phyloP scores from a whole-genome alignment of 1,139 yeast genomes.

The Debaryomycetaceae sp. region DNA sequence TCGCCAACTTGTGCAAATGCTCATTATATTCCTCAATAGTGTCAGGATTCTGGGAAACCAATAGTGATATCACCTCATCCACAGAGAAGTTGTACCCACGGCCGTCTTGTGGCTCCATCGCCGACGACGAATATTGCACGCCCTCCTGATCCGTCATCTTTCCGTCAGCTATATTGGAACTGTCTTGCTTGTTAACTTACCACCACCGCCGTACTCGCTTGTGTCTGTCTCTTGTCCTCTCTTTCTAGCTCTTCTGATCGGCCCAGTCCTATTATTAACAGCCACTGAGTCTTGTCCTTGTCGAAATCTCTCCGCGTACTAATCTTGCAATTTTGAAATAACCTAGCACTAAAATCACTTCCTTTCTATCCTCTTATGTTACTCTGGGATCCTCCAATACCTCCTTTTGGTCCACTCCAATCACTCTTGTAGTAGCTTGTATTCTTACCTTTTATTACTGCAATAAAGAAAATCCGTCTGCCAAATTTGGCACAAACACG shows the following conservation, averaged over 20 bases:
- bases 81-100: neutral
- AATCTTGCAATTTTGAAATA: neutral
- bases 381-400: neutral
- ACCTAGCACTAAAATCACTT: neutral
- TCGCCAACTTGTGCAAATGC: conserved; percentile 32
- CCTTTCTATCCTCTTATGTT: neutral
- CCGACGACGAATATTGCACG: neutral
- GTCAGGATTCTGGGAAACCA: conserved; percentile 27
- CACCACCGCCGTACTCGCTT: neutral
- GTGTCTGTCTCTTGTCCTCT: neutral
- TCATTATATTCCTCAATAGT: conserved; percentile 36
- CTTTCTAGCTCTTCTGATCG: neutral
- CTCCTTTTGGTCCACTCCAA: neutral
- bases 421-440: neutral
- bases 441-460: conserved; percentile 2
- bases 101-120: neutral
- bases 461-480: conserved; percentile 7
- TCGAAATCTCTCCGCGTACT: neutral
- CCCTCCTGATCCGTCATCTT: neutral
- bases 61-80: conserved; percentile 27
- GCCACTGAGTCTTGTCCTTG: neutral
- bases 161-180: neutral
- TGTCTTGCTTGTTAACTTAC: no score
- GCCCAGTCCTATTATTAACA: neutral
- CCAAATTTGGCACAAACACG: conserved; percentile 4